These are phyloP conservation scores for Pseudogymnoascus sp. DNA, from an alignment of 2,329 filamentous ascomycete genomes.

Conservation along the genomic window DNA sequence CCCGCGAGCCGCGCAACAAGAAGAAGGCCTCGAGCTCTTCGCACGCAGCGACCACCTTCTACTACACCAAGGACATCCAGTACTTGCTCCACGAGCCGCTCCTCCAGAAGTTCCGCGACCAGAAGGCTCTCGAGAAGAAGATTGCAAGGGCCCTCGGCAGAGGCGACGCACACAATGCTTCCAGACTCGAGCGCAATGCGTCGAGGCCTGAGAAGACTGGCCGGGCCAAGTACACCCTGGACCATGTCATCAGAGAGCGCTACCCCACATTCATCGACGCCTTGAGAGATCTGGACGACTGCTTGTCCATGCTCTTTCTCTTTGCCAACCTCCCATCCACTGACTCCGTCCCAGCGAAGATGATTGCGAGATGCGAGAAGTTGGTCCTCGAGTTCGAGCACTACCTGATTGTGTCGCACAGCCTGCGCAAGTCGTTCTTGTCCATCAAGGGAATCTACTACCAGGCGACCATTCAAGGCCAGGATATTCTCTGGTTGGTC, in stretches of 20 bases:
- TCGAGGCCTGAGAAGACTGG: conserved; percentile 82
- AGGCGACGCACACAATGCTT: conserved; percentile 82
- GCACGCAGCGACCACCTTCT: conserved; percentile 86
- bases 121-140: conserved; percentile 96
- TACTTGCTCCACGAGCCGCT: conserved; percentile 96
- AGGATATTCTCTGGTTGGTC: conserved; percentile 94
- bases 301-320: conserved; percentile 90
- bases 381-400: conserved; percentile 95
- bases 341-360: conserved; percentile 82
- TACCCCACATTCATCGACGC: conserved; percentile 97
- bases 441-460: conserved; percentile 99
- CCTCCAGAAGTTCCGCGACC: conserved; percentile 88
- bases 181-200: conserved; percentile 79
- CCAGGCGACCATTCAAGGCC: conserved; percentile 92
- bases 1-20: conserved; percentile 90
- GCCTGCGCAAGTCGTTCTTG: conserved; percentile 89
- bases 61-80: conserved; percentile 90
- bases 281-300: conserved; percentile 90
- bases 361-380: conserved; percentile 89
- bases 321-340: conserved; percentile 95
- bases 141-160: conserved; percentile 86
- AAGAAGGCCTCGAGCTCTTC: conserved; percentile 93
- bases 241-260: conserved; percentile 95
- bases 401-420: conserved; percentile 88
- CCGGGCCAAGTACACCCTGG: conserved; percentile 81